phyloP scores from a whole-genome alignment of 306 rosid species.

The Acacia confusa region DNA sequence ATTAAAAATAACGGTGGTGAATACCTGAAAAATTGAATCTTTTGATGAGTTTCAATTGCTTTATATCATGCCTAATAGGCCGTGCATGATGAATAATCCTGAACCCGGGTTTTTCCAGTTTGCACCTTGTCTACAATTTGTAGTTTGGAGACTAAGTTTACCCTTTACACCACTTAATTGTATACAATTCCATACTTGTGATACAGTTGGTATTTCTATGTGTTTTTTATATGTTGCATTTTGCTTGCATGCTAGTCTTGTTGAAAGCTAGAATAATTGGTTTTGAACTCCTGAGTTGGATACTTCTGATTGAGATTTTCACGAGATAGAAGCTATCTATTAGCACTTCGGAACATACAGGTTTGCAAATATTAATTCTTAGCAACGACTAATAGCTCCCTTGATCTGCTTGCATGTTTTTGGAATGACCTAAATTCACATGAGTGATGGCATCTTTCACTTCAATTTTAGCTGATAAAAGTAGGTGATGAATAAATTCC shows the following conservation, averaged over 20 bases:
- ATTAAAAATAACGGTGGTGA: background rate
- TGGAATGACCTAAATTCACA: background rate
- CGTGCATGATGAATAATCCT: slow-evolving; percentile 10
- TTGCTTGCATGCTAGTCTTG: background rate
- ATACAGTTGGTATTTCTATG: slow-evolving; percentile 6
- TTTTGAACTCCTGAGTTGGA: background rate
- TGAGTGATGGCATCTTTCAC: background rate
- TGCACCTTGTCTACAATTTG: background rate
- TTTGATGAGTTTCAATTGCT: background rate
- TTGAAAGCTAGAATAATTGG: background rate
- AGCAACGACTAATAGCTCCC: background rate
- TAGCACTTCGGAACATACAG: background rate
- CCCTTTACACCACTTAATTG: background rate
- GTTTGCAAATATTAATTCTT: background rate
- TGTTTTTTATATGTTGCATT: background rate
- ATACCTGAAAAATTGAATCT: background rate
- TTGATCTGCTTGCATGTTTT: background rate
- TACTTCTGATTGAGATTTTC: background rate
- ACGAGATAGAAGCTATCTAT: background rate
- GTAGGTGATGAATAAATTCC: slow-evolving; percentile 9
- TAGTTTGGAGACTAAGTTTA: background rate
- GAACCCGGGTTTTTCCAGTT: background rate
- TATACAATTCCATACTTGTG: background rate
- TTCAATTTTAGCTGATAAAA: background rate
- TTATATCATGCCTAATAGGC: background rate